A percentile compares a stretch with the other conserved stretches of the same genome.
phyloP scores from a whole-genome alignment of 495 filamentous ascomycete genomes.

The Trichoderma reesei region DNA sequence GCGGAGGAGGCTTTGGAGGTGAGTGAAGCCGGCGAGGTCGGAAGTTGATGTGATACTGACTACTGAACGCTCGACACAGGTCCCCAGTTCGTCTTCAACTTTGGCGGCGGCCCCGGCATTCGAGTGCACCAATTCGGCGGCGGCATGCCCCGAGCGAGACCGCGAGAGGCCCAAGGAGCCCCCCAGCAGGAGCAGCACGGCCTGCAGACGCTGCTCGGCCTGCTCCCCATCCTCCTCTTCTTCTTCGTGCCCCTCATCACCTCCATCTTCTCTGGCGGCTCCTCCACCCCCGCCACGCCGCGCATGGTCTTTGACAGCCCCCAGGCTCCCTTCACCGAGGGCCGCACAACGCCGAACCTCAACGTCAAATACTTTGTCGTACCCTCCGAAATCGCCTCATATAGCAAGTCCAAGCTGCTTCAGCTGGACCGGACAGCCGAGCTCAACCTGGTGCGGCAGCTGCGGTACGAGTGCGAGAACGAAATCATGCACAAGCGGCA shows the following conservation, averaged over 20 bases:
- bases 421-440: conserved; percentile 73
- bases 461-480: conserved; percentile 60
- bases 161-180: conserved; percentile 50
- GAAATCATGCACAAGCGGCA: conserved; percentile 54
- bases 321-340: conserved; percentile 57
- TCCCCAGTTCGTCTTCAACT: conserved; percentile 84
- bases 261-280: conserved; percentile 58
- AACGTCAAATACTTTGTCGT: conserved; percentile 78
- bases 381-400: conserved; percentile 64
- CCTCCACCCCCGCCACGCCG: conserved; percentile 47
- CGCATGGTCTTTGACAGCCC: conserved; percentile 60
- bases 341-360: conserved; percentile 58
- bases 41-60: not conserved
- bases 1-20: conserved; percentile 29
- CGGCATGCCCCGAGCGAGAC: conserved; percentile 53
- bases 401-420: conserved; percentile 51
- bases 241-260: conserved; percentile 82
- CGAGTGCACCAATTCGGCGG: conserved; percentile 84
- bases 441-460: conserved; percentile 50
- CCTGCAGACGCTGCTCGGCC: conserved; percentile 48
- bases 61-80: conserved; percentile 54
- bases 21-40: not conserved
- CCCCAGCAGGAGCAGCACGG: conserved; percentile 34
- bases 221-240: conserved; percentile 79
- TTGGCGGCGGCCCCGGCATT: conserved; percentile 72